Evolutionary conservation across 305 asterid species (phyloP).

Genomic region (Fraxinus dipetala): DNA sequence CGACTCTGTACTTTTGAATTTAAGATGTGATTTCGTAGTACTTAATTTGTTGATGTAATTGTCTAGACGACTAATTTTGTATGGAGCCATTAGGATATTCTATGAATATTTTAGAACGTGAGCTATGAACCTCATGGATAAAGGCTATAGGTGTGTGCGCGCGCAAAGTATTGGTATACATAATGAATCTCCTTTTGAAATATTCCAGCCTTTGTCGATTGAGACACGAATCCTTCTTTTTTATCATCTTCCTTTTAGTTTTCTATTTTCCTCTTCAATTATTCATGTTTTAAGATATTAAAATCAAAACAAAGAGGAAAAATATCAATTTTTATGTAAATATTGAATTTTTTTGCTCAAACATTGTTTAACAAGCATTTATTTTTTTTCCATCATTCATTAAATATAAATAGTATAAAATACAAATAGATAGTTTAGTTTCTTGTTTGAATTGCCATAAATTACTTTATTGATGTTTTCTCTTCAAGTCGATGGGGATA

Average conservation of each 20-base stretch:
- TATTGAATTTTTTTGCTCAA: too few species aligned
- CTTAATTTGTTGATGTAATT: not conserved
- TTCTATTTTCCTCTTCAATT: not conserved
- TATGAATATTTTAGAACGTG: not conserved
- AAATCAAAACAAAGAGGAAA: not conserved
- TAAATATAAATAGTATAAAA: too few species aligned
- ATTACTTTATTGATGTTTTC: not conserved
- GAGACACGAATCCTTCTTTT: conserved; percentile 3
- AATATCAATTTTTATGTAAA: not conserved
- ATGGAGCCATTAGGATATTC: not conserved
- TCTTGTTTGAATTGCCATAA: not conserved
- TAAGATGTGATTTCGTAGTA: not conserved
- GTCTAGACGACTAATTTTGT: not conserved
- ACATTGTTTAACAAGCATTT: not conserved
- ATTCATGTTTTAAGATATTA: not conserved
- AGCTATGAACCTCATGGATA: not conserved
- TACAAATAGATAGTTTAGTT: not conserved
- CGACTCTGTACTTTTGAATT: not conserved
- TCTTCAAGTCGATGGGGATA: not conserved
- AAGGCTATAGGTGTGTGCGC: not conserved
- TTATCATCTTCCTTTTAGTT: not conserved
- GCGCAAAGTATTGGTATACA: not conserved
- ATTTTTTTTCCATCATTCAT: not conserved
- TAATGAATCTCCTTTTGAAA: not conserved
- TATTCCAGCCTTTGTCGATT: not conserved